A percentile compares a stretch with the other conserved stretches of the same genome.
Conservation (phyloP, 768 basidiomycete genomes). For the Tricholoma hemisulphureum region DNA sequence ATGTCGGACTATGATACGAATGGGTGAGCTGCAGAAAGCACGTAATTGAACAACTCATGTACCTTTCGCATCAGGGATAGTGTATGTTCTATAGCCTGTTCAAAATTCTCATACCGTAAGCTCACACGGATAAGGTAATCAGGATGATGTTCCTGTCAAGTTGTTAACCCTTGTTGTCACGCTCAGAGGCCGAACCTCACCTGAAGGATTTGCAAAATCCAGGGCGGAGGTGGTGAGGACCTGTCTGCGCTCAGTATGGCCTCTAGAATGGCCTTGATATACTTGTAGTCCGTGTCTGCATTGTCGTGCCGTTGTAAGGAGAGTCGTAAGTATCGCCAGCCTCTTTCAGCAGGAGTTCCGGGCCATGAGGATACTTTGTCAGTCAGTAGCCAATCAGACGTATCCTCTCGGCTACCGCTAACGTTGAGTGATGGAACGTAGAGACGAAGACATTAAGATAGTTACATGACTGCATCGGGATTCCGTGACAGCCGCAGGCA, state of each 20-base stretch:
- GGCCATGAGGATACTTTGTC: slow-evolving; percentile 82
- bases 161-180: neutral
- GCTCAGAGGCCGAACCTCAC: slow-evolving; percentile 33
- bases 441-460: slow-evolving; percentile 12
- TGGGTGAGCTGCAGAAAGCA: slow-evolving; percentile 11
- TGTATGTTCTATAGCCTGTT: slow-evolving; percentile 73
- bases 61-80: slow-evolving; percentile 74
- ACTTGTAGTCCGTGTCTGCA: slow-evolving; percentile 66
- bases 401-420: slow-evolving; percentile 59
- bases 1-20: slow-evolving; percentile 45
- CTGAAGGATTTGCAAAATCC: slow-evolving; percentile 78
- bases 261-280: slow-evolving; percentile 75
- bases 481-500: slow-evolving; percentile 75
- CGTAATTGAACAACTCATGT: slow-evolving; percentile 11
- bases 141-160: slow-evolving; percentile 62
- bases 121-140: slow-evolving; percentile 81
- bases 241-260: slow-evolving; percentile 69
- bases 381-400: slow-evolving; percentile 79
- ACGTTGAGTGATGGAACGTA: slow-evolving; percentile 10
- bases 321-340: slow-evolving; percentile 85
- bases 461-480: slow-evolving; percentile 59
- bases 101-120: slow-evolving; percentile 76
- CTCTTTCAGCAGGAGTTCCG: slow-evolving; percentile 75
- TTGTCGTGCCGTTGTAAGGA: slow-evolving; percentile 78
- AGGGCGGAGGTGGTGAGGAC: slow-evolving; percentile 67